These are phyloP conservation scores for Marasmius fiardii DNA, from an alignment of 1,284 basidiomycete species.

Conservation along the genomic window DNA sequence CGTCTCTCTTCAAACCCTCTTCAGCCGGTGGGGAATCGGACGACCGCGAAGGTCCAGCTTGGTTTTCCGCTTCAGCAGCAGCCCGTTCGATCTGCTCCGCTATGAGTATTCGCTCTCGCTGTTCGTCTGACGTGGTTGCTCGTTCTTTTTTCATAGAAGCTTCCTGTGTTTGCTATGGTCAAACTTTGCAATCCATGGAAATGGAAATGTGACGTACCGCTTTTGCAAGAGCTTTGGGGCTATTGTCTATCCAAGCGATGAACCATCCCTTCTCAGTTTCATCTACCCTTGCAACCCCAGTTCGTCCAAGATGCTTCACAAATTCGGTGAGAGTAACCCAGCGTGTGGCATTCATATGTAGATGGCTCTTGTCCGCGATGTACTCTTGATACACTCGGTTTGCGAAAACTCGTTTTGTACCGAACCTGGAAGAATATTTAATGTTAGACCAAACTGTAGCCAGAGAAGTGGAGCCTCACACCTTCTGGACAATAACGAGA, in stretches of 20 bases:
- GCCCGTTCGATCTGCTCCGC: conserved; percentile 95
- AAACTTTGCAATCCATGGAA: conserved; percentile 4
- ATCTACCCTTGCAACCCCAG: conserved; percentile 89
- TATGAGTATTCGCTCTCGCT: conserved; percentile 87
- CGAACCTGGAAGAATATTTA: conserved; percentile 55
- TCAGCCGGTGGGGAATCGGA: conserved; percentile 42
- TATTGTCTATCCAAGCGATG: conserved; percentile 95
- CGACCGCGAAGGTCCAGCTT: conserved; percentile 29
- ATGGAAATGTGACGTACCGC: conserved; percentile 49
- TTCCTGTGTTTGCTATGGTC: conserved; percentile 46
- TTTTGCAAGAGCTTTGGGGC: conserved; percentile 89
- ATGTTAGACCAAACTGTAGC: conserved; percentile 2
- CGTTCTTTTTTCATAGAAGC: conserved; percentile 83
- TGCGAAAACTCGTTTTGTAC: conserved; percentile 89
- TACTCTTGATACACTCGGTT: conserved; percentile 99
- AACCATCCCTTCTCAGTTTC: conserved; percentile 99
- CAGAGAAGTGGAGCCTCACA: conserved; percentile 21
- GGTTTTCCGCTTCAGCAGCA: conserved; percentile 30
- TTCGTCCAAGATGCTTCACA: conserved; percentile 84
- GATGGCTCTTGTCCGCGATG: conserved; percentile 91
- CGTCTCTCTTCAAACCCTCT: conserved; percentile 70
- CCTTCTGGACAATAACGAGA: conserved; percentile 83
- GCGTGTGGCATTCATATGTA: conserved; percentile 88
- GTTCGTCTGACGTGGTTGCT: conserved; percentile 89
- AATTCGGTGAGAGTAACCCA: conserved; percentile 60